Percentiles rank a stretch among this genome's conserved stretches.
These are phyloP conservation scores for Calophaca sinica DNA, from an alignment of 306 rosid genomes.

Conservation along the genomic window DNA sequence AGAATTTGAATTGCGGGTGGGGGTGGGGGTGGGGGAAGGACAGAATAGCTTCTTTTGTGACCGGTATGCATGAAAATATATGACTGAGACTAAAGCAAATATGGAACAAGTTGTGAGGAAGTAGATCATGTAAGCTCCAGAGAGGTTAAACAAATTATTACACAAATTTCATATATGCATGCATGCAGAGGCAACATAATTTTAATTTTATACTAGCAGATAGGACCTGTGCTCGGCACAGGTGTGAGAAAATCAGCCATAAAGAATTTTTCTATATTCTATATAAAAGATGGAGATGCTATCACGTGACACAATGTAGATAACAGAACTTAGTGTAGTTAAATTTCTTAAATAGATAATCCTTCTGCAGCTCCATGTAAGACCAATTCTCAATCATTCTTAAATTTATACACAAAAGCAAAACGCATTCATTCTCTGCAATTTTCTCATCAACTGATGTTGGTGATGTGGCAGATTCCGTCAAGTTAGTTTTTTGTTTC, in stretches of 20 bases:
- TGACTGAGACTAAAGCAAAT: not conserved
- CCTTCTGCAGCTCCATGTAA: not conserved
- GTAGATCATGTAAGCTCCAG: not conserved
- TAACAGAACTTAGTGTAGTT: too few species aligned
- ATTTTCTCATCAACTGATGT: slow-evolving; percentile 1
- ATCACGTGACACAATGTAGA: too few species aligned
- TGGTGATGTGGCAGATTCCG: too few species aligned
- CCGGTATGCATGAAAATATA: slow-evolving; percentile 6
- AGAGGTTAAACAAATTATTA: not conserved
- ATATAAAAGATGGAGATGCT: too few species aligned
- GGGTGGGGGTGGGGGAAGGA: not conserved
- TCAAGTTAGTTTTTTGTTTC: too few species aligned
- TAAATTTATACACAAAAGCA: not conserved
- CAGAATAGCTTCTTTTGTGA: slow-evolving; percentile 14
- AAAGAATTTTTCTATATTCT: too few species aligned
- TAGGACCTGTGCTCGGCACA: too few species aligned
- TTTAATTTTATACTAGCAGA: not conserved
- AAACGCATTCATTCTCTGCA: not conserved
- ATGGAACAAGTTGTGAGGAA: slow-evolving; percentile 8
- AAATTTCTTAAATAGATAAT: not conserved
- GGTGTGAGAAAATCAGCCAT: too few species aligned
- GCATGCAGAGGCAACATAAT: slow-evolving; percentile 26
- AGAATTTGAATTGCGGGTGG: not conserved
- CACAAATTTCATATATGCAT: not conserved
- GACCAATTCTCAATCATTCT: not conserved